phyloP scores from a whole-genome alignment of 768 basidiomycete species.

The Agrocybe chaxingu region DNA sequence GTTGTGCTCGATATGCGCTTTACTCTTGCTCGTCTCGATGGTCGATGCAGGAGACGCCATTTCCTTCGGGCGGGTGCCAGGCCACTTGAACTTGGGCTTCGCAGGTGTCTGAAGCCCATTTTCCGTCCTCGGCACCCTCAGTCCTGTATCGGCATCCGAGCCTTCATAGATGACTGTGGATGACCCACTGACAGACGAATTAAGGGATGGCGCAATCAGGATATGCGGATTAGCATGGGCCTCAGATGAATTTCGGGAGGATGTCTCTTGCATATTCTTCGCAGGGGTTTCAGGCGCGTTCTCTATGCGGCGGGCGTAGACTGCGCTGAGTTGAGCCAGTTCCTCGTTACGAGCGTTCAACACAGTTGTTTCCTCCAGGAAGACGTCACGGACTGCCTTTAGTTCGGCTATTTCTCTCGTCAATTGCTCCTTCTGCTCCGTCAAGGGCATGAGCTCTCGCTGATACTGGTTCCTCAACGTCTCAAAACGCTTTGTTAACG shows the following conservation, averaged over 20 bases:
- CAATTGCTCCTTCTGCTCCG: slow-evolving; percentile 75
- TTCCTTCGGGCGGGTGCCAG: slow-evolving; percentile 54
- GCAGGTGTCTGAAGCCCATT: slow-evolving; percentile 45
- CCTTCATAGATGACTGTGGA: slow-evolving; percentile 49
- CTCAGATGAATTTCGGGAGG: slow-evolving; percentile 23
- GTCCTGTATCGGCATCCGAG: slow-evolving; percentile 26
- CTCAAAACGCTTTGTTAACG: slow-evolving; percentile 83
- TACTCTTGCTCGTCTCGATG: slow-evolving; percentile 32
- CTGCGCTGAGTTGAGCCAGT: slow-evolving; percentile 81
- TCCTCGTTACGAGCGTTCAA: slow-evolving; percentile 92
- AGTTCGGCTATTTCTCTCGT: slow-evolving; percentile 83
- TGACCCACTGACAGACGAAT: slow-evolving; percentile 42
- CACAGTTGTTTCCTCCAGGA: slow-evolving; percentile 88
- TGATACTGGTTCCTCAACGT: slow-evolving; percentile 85
- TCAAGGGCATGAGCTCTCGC: slow-evolving; percentile 81
- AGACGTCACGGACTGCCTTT: slow-evolving; percentile 78
- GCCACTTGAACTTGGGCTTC: slow-evolving; percentile 70
- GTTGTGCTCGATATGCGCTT: slow-evolving; percentile 59
- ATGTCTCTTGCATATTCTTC: slow-evolving; percentile 21
- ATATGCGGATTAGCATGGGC: slow-evolving; percentile 24
- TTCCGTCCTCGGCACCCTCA: slow-evolving; percentile 44
- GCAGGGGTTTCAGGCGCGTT: slow-evolving; percentile 32
- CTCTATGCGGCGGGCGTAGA: slow-evolving; percentile 80
- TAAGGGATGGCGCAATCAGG: slow-evolving; percentile 34
- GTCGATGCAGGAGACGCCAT: slow-evolving; percentile 25